Evolutionary conservation across 306 rosid genomes (phyloP), one percentile per base, ranked within the genome.

Genomic region (Vigna nakashimae): DNA sequence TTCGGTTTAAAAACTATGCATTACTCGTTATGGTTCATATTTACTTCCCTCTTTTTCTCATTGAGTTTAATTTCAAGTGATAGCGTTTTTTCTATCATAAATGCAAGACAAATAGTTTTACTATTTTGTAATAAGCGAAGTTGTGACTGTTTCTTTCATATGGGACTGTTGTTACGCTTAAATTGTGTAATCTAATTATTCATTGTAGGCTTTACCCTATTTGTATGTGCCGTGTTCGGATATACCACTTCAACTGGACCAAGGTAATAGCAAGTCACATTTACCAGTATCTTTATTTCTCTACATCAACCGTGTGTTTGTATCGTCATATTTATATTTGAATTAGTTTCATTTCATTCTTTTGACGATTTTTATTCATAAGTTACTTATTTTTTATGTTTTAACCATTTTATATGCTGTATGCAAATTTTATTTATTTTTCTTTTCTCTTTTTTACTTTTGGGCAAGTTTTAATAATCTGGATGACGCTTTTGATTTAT

Each of bases 141-240:
- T 55, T 58, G 13, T 70, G 24, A 68, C 16, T 40, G 56, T 71
- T 48, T 49, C 32, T 53, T 68, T 60, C 28, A 9, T 55, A 1
- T 42, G 24, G 13, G 9, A 17, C 24, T 3, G 12, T 76, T 46
- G 46, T 79, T 50, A 36, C 52, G 74, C 42, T 58, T 57, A 49
- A 76, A 69, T 65, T 18, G 67, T 77, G 46, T 76, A 49, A 77
- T 18, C 26, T 9, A 67, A 10, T 78, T 74, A 53, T 70, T 86
- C 43, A 50, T 48, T 86, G 86, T 68, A 95, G 98, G 97, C 87
- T 24, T 85, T 92, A 52, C 98, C 98, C 18, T 92, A 95, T 82
- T 67, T 91, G 28, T 95, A 83, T 78, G 97, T 95, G 69, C 90
- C 98, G 10, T 94, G 92, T 71, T 65, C 91, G 4, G 93, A 95